Evolutionary conservation across 441 rosid genomes (phyloP).

Genomic region (Macaranga tanarius): DNA sequence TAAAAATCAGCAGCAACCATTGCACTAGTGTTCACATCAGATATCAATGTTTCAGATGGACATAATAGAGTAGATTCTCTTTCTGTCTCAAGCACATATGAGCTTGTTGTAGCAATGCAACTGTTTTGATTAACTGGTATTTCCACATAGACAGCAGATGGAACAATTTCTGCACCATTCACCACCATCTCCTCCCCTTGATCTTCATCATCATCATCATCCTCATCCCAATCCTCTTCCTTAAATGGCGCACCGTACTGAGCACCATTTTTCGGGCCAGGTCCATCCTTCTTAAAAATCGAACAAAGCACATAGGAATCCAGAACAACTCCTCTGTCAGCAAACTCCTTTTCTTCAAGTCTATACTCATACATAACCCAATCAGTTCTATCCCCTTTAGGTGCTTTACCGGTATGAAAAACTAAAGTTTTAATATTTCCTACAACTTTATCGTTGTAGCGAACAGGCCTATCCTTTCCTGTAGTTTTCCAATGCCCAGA

Average conservation of each 20-base stretch:
- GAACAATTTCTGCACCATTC: constrained; percentile 1
- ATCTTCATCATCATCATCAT: constrained; percentile 30
- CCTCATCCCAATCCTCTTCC: constrained; percentile 88
- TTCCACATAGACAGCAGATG: neutral
- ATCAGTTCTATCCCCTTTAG: constrained; percentile 59
- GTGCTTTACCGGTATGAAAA: constrained; percentile 60
- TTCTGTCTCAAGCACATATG: constrained; percentile 18
- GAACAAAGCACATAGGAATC: constrained; percentile 61
- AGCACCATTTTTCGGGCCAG: constrained; percentile 82
- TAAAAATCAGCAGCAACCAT: neutral
- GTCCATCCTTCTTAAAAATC: constrained; percentile 69
- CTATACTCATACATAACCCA: constrained; percentile 90
- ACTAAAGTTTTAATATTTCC: constrained; percentile 71
- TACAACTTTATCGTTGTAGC: constrained; percentile 36
- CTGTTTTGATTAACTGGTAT: constrained; percentile 17
- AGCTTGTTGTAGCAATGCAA: constrained; percentile 21
- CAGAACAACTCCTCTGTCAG: constrained; percentile 47
- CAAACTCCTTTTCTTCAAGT: constrained; percentile 49
- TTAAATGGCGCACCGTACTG: constrained; percentile 83
- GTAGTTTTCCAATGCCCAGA: constrained; percentile 82
- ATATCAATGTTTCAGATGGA: constrained; percentile 2
- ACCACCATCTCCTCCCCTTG: constrained; percentile 3
- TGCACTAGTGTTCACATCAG: neutral
- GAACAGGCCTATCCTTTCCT: constrained; percentile 62
- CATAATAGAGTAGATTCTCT: constrained; percentile 32